phyloP scores from a whole-genome alignment of 345 rosid species.

The Lepidium didymum region DNA sequence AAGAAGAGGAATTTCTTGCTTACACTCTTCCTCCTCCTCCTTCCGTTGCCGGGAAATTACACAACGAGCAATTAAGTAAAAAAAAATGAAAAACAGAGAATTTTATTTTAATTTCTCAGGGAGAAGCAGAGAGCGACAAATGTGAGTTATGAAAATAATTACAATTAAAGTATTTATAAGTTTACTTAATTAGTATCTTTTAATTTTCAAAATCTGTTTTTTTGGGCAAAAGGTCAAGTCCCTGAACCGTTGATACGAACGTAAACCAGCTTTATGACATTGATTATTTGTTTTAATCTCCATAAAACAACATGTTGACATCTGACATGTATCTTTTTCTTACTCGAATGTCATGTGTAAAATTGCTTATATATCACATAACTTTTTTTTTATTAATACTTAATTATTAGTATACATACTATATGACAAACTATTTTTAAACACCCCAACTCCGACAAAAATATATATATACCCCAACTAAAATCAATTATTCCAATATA shows the following conservation, averaged over 20 bases:
- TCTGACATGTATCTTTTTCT: background rate
- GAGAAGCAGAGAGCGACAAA: background rate
- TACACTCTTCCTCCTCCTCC: slow-evolving; percentile 81
- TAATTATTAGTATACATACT: too few relatives aligned
- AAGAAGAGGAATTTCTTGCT: slow-evolving; percentile 68
- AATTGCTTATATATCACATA: too few relatives aligned
- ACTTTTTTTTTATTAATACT: too few relatives aligned
- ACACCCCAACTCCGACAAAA: too few relatives aligned
- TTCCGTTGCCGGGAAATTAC: slow-evolving; percentile 72
- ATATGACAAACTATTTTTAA: too few relatives aligned
- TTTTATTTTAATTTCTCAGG: background rate
- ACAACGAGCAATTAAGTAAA: background rate
- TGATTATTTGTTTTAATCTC: background rate
- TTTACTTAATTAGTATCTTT: background rate
- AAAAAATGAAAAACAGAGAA: background rate
- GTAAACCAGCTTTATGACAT: slow-evolving; percentile 1
- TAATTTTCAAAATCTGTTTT: background rate
- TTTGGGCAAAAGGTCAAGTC: background rate
- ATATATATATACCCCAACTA: too few relatives aligned
- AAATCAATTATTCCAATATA: too few relatives aligned
- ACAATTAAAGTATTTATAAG: background rate
- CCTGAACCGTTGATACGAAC: slow-evolving; percentile 37
- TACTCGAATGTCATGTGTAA: background rate
- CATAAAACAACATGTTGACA: background rate
- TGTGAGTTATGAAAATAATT: background rate